Evolutionary conservation across 1,284 basidiomycete species (phyloP).

Genomic region (Ustilago loliicola): DNA sequence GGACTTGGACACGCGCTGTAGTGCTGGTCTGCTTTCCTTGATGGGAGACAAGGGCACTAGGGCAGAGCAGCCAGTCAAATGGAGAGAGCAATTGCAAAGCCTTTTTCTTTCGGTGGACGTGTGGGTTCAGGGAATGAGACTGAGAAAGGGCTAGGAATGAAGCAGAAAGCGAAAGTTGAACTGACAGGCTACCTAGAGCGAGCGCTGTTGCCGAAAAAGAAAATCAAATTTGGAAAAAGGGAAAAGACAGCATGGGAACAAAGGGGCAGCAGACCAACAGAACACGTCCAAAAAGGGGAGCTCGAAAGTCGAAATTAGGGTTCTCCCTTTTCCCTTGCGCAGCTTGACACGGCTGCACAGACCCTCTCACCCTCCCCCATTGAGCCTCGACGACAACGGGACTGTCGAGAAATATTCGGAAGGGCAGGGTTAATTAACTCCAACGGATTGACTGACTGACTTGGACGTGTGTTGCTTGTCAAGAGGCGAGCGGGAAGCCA

Average conservation of each 20-base stretch:
- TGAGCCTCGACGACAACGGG: not conserved
- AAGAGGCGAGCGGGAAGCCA: not conserved
- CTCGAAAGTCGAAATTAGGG: conserved; percentile 11
- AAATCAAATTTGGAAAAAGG: not conserved
- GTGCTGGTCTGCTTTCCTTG: not conserved
- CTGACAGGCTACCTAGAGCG: conserved; percentile 11
- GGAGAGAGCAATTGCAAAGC: conserved; percentile 30
- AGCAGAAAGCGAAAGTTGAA: conserved; percentile 6
- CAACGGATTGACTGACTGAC: not conserved
- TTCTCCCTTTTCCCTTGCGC: not conserved
- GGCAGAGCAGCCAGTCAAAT: conserved; percentile 9
- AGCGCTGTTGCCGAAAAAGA: conserved; percentile 7
- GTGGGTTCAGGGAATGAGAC: not conserved
- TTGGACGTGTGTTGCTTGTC: not conserved
- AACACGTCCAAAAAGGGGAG: not conserved
- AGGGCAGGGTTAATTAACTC: not conserved
- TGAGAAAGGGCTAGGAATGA: conserved; percentile 21
- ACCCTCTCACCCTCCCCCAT: not conserved
- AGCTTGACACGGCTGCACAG: not conserved
- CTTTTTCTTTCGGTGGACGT: not conserved
- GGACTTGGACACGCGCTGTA: conserved; percentile 30
- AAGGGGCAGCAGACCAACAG: conserved; percentile 5
- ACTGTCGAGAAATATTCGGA: not conserved
- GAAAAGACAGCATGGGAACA: not conserved
- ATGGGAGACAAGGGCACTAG: not conserved